Percentiles rank a stretch among this genome's conserved stretches.
phyloP scores from a whole-genome alignment of 768 basidiomycete species.

The Tricholoma bakamatsutake region DNA sequence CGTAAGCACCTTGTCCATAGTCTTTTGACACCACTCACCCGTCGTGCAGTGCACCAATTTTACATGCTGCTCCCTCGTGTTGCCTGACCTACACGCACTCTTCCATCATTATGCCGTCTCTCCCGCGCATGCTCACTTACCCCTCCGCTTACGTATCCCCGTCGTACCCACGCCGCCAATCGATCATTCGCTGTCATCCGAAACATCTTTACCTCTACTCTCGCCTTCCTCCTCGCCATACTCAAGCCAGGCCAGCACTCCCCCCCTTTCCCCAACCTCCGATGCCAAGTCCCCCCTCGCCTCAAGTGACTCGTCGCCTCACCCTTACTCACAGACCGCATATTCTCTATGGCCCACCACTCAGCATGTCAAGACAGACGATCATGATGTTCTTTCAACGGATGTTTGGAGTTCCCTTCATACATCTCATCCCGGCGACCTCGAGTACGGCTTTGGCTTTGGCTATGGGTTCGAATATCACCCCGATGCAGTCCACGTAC shows the following conservation, averaged over 20 bases:
- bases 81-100: constrained; percentile 39
- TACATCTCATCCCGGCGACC: not conserved
- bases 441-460: not conserved
- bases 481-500: not conserved
- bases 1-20: constrained; percentile 6
- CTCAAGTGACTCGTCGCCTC: not conserved
- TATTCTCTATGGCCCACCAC: not conserved
- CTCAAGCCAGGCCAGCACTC: not conserved
- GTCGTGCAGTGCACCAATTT: constrained; percentile 26
- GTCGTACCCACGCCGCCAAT: constrained; percentile 4
- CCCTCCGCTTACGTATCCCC: not conserved
- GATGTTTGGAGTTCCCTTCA: not conserved
- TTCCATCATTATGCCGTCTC: constrained; percentile 37
- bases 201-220: constrained; percentile 5
- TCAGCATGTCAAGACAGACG: too few relatives aligned
- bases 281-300: not conserved
- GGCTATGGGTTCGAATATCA: not conserved
- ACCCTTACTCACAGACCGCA: not conserved
- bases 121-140: not conserved
- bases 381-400: too few relatives aligned
- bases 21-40: not conserved
- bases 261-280: not conserved
- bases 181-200: constrained; percentile 6
- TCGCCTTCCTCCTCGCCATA: constrained; percentile 1
- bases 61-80: constrained; percentile 36